phyloP scores from a whole-genome alignment of 768 basidiomycete species.

The Tephrocybe sp. region DNA sequence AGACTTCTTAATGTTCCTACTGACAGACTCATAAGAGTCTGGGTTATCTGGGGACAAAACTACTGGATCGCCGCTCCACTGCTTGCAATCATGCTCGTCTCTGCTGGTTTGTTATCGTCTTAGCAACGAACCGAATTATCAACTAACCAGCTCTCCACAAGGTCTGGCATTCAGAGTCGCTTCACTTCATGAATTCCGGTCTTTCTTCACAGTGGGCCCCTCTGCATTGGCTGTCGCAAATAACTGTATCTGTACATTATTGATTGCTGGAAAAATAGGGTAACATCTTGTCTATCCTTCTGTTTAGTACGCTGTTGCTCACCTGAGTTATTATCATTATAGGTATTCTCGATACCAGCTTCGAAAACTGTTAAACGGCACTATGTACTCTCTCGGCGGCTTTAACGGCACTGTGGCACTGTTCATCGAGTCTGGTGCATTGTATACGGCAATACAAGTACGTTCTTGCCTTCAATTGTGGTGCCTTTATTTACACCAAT shows the following conservation, averaged over 20 bases:
- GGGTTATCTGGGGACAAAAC: conserved; percentile 17
- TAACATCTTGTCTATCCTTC: not conserved
- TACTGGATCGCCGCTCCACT: conserved; percentile 12
- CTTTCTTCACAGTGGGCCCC: conserved; percentile 11
- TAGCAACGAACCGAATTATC: not conserved
- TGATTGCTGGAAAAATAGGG: conserved; percentile 19
- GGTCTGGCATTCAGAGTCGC: conserved; percentile 11
- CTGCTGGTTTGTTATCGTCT: conserved; percentile 4
- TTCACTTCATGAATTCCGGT: not conserved
- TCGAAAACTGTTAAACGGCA: not conserved
- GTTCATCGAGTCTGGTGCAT: conserved; percentile 15
- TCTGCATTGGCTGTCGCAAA: conserved; percentile 14
- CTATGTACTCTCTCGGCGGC: not conserved
- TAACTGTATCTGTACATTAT: conserved; percentile 14
- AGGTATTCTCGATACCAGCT: conserved; percentile 14
- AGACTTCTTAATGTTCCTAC: not conserved
- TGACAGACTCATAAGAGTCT: conserved; percentile 10
- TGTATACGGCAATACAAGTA: conserved; percentile 12
- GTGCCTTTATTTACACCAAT: not conserved
- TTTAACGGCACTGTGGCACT: conserved; percentile 10
- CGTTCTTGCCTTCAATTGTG: not conserved
- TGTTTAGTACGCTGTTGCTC: too few relatives aligned
- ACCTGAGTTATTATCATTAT: not conserved
- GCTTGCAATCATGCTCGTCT: conserved; percentile 9
- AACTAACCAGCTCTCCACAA: not conserved